Evolutionary conservation across 2,329 filamentous ascomycete genomes (phyloP).

Genomic region (Aspergillus ibericus): DNA sequence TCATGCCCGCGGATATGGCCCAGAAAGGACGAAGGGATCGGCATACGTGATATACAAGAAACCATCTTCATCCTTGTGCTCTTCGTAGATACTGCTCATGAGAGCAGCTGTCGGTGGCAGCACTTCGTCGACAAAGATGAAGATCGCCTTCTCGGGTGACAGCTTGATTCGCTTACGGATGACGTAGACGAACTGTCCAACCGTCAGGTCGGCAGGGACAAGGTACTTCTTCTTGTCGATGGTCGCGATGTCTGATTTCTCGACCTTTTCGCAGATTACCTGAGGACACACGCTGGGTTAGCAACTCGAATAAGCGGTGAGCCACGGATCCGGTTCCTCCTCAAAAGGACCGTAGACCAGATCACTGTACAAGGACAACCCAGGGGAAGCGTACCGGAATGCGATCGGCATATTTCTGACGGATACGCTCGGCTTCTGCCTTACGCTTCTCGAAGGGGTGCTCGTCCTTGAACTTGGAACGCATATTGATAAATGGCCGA

Average conservation of each 20-base stretch:
- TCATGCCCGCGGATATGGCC: background rate
- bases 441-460: conserved; percentile 99
- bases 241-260: conserved; percentile 98
- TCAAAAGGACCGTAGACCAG: background rate
- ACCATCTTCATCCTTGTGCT: conserved; percentile 87
- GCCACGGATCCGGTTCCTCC: background rate
- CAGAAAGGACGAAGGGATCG: conserved; percentile 1
- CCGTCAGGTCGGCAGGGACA: conserved; percentile 93
- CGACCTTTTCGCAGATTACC: conserved; percentile 99
- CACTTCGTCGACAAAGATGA: conserved; percentile 99
- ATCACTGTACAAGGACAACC: background rate
- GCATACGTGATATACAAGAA: conserved; percentile 96
- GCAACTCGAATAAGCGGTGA: conserved; percentile 35
- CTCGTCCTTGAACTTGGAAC: conserved; percentile 99
- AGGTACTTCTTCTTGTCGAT: conserved; percentile 99
- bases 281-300: conserved; percentile 43
- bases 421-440: conserved; percentile 98
- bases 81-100: conserved; percentile 99
- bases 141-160: conserved; percentile 98
- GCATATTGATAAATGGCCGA: conserved; percentile 62
- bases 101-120: conserved; percentile 93
- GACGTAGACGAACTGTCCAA: conserved; percentile 99
- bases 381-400: conserved; percentile 73
- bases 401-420: conserved; percentile 97
- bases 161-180: conserved; percentile 99